These are phyloP conservation scores for Termitomyces eurrhizus DNA, from an alignment of 768 basidiomycete genomes.

Conservation along the genomic window DNA sequence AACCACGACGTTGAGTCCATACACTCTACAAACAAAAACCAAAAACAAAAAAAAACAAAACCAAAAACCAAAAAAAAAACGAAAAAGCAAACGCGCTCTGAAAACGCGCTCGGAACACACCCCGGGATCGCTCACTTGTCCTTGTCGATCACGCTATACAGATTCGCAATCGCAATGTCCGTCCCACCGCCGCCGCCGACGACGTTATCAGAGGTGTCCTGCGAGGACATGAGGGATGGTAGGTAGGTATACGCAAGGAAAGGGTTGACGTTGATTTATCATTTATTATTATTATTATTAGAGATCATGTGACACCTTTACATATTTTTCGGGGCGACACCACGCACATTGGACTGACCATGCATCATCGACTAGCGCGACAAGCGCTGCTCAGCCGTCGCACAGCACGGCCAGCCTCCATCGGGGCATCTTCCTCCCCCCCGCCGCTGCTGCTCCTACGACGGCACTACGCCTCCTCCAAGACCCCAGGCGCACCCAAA, in stretches of 20 bases:
- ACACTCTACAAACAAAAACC: constrained; percentile 44
- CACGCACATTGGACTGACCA: neutral
- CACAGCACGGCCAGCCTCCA: too few relatives aligned
- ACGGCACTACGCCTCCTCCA: constrained; percentile 12
- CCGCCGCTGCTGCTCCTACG: neutral
- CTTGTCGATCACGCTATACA: constrained; percentile 59
- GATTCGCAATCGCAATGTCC: constrained; percentile 29
- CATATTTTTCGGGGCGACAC: constrained; percentile 2
- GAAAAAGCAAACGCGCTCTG: constrained; percentile 6
- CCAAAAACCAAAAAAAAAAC: too few relatives aligned
- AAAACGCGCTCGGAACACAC: constrained; percentile 8
- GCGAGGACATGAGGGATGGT: constrained; percentile 7
- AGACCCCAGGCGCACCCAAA: neutral
- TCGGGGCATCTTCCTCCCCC: too few relatives aligned
- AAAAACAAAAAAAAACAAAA: too few relatives aligned
- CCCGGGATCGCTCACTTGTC: constrained; percentile 49
- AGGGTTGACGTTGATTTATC: too few relatives aligned
- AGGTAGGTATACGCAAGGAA: too few relatives aligned
- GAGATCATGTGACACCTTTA: constrained; percentile 13
- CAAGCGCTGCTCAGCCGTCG: constrained; percentile 8
- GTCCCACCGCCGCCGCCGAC: too few relatives aligned
- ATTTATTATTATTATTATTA: too few relatives aligned
- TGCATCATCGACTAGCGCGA: constrained; percentile 21
- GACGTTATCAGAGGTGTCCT: constrained; percentile 24
- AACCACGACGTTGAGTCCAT: constrained; percentile 77